phyloP scores from a whole-genome alignment of 805 yeast genomes.

The Yamadazyma scolyti region DNA sequence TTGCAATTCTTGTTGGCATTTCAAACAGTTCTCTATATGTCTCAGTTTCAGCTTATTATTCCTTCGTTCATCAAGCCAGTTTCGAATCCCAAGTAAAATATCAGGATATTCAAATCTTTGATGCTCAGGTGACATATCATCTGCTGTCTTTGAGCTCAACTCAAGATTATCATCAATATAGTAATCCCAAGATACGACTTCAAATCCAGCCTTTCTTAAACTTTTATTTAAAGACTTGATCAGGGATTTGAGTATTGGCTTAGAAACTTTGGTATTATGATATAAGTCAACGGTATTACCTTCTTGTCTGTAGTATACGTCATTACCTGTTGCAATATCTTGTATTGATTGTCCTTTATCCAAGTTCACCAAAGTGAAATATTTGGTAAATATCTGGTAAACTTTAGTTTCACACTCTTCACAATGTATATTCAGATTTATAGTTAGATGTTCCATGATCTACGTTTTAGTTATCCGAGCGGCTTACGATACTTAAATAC shows the following conservation, averaged over 20 bases:
- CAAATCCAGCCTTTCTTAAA: conserved; percentile 36
- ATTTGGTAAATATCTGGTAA: conserved; percentile 5
- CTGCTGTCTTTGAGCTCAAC: conserved; percentile 15
- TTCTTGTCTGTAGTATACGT: conserved; percentile 13
- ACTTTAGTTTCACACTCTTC: conserved; percentile 45
- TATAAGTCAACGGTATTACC: conserved; percentile 26
- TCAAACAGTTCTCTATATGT: conserved; percentile 41
- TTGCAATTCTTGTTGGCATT: conserved; percentile 28
- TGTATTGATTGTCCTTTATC: neutral
- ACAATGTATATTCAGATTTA: conserved; percentile 52
- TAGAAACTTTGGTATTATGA: conserved; percentile 14
- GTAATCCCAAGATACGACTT: conserved; percentile 33
- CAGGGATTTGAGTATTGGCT: conserved; percentile 12
- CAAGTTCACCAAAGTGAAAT: conserved; percentile 2
- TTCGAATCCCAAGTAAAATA: too few relatives aligned
- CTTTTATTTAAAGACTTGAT: conserved; percentile 18
- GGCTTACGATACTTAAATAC: conserved; percentile 1
- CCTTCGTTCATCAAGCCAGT: too few relatives aligned
- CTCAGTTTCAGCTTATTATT: conserved; percentile 13
- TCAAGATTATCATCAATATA: conserved; percentile 13
- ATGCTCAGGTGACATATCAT: too few relatives aligned
- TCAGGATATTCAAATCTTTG: too few relatives aligned
- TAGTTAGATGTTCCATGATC: conserved; percentile 19
- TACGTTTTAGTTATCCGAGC: too few relatives aligned
- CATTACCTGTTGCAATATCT: conserved; percentile 7